Evolutionary conservation across 1,139 yeast genomes (phyloP), one percentile per base, ranked within the genome.

Genomic region (Yamadazyma triangularis): DNA sequence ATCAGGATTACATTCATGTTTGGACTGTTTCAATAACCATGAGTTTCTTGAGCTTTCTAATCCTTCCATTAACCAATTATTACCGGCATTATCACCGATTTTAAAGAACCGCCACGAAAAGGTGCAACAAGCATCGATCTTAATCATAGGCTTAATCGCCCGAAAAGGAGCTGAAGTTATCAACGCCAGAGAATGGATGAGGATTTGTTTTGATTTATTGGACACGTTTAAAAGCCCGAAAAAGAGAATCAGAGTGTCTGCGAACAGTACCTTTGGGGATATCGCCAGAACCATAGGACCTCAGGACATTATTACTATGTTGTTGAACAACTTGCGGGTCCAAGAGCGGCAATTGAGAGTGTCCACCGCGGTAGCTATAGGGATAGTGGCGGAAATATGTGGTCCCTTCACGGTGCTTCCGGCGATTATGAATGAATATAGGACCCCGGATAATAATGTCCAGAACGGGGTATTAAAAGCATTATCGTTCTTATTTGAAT

Each of bases 311-410:
- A 60, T 91, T 21, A 91, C 85, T 0, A 84, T 95, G 44, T 61
- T 93, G 23, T 64, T 93, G 35, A 86, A 85, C 44, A 91, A 91
- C 45, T 63, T 93, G 40, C 71, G 87, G 36, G 95, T 89, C 4
- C 97, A 91, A 53, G 98, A 91, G 50, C 85, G 99, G 51, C 98
- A 93, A 56, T 68, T 88, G 27, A 80, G 99, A 48, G 96, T 93
- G 10, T 89, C 96, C 52, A 88, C 98, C 0, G 96, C 98, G 1
- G 97, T 93, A 25, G 99, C 99, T 0, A 86, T 93, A 44, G 98
- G 96, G 23, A 89, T 93, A 47, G 95, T 93, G 10, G 97, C 98
- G 0, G 94, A 89, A 35, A 79, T 84, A 0, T 91, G 98, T 59
- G 77, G 86, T 0, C 96, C 98, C 0, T 91, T 86, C 55, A 86